A percentile compares a stretch with the other conserved stretches of the same genome.
phyloP scores from a whole-genome alignment of 345 rosid genomes.

The Syzygium aromaticum region DNA sequence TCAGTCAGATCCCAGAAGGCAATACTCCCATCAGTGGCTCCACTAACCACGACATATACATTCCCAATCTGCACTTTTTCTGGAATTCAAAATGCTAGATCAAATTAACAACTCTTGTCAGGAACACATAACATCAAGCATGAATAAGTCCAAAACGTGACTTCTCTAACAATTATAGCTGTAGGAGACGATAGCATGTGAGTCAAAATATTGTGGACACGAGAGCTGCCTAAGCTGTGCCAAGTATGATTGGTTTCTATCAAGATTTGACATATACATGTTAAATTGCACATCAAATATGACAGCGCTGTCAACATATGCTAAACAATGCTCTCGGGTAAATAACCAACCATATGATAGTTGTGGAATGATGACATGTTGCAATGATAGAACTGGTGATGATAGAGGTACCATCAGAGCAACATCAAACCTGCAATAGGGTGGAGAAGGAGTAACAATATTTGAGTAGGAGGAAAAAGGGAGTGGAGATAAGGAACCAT shows the following conservation, averaged over 20 bases:
- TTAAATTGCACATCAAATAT: neutral
- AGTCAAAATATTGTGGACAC: neutral
- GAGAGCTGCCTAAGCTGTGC: neutral
- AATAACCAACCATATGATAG: conserved; percentile 40
- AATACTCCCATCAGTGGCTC: conserved; percentile 95
- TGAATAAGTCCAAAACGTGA: neutral
- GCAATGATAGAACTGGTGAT: conserved; percentile 77
- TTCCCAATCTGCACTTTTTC: conserved; percentile 29
- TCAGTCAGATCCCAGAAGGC: conserved; percentile 81
- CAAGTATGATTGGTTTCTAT: neutral
- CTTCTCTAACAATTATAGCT: neutral
- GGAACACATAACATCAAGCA: neutral
- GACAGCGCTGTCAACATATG: neutral
- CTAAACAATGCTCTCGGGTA: neutral
- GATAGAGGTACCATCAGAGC: conserved; percentile 52
- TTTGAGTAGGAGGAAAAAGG: neutral
- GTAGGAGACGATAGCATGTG: neutral
- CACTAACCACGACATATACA: conserved; percentile 55
- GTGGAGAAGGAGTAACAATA: neutral
- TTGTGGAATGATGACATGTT: conserved; percentile 49
- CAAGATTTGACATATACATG: neutral
- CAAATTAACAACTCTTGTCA: neutral
- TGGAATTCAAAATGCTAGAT: conserved; percentile 19
- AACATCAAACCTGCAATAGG: conserved; percentile 74
- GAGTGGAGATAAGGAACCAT: neutral